Evolutionary conservation across 306 rosid species (phyloP).

Genomic region (Pterocarpus santalinus): DNA sequence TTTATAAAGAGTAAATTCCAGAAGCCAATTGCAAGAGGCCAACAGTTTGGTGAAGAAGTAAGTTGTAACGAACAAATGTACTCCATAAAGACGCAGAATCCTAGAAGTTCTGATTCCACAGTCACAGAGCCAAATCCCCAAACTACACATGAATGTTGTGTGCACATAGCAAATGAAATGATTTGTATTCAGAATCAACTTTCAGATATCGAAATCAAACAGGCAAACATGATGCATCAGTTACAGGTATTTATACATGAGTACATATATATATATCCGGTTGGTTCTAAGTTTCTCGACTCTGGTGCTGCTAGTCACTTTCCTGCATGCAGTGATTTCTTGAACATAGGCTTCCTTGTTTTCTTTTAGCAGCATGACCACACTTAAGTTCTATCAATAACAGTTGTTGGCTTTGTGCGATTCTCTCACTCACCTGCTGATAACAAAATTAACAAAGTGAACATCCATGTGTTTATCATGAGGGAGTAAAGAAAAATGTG

Average conservation of each 20-base stretch:
- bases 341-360: conserved; percentile 27
- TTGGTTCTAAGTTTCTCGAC: conserved; percentile 26
- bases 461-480: conserved; percentile 32
- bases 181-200: conserved; percentile 77
- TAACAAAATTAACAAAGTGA: conserved; percentile 12
- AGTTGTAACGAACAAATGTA: conserved; percentile 56
- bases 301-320: conserved; percentile 22
- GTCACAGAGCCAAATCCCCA: conserved; percentile 65
- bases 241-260: conserved; percentile 63
- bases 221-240: conserved; percentile 72
- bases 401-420: conserved; percentile 22
- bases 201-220: conserved; percentile 77
- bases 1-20: conserved; percentile 50
- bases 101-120: conserved; percentile 74
- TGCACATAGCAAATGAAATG: conserved; percentile 71
- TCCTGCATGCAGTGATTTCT: conserved; percentile 11
- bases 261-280: not conserved
- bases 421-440: conserved; percentile 13
- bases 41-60: conserved; percentile 56
- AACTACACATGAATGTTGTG: conserved; percentile 63
- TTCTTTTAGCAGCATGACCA: conserved; percentile 31
- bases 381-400: not conserved
- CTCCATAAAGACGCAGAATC: conserved; percentile 58
- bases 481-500: not conserved
- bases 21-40: conserved; percentile 57